phyloP scores from a whole-genome alignment of 2,329 filamentous ascomycete species.

The Xylaria sp. region DNA sequence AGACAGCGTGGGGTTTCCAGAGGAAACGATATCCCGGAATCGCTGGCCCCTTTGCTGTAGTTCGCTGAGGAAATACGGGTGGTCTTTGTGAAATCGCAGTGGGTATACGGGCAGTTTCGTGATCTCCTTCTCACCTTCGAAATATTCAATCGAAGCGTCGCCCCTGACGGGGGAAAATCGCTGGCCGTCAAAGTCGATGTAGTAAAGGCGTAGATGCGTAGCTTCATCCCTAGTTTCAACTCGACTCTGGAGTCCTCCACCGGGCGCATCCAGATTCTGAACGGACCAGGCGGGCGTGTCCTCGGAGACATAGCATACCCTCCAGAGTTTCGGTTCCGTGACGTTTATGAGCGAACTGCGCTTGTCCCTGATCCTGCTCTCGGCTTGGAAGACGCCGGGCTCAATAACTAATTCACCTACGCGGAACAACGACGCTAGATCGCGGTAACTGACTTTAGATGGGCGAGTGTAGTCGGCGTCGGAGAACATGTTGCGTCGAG shows the following conservation, averaged over 20 bases:
- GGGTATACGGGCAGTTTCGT: conserved; percentile 38
- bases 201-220: conserved; percentile 38
- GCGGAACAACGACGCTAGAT: conserved; percentile 36
- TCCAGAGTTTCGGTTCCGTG: conserved; percentile 38
- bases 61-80: conserved; percentile 24
- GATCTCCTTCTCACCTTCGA: conserved; percentile 39
- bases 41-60: conserved; percentile 34
- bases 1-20: conserved; percentile 34
- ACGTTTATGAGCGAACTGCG: conserved; percentile 28
- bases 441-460: conserved; percentile 34
- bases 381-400: conserved; percentile 27
- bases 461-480: conserved; percentile 23
- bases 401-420: conserved; percentile 36
- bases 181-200: conserved; percentile 38
- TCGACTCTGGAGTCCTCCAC: conserved; percentile 31
- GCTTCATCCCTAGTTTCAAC: conserved; percentile 27
- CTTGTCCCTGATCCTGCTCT: conserved; percentile 32
- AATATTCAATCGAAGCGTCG: conserved; percentile 33
- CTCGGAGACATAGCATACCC: conserved; percentile 37
- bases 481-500: conserved; percentile 36
- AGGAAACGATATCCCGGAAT: conserved; percentile 37
- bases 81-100: conserved; percentile 36
- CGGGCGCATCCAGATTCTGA: conserved; percentile 30
- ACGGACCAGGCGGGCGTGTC: conserved; percentile 37
- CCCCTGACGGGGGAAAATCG: conserved; percentile 35